Percentiles rank a stretch among this genome's conserved stretches.
Conservation (phyloP, 2,329 filamentous ascomycete species). For the Xylariales sp. region DNA sequence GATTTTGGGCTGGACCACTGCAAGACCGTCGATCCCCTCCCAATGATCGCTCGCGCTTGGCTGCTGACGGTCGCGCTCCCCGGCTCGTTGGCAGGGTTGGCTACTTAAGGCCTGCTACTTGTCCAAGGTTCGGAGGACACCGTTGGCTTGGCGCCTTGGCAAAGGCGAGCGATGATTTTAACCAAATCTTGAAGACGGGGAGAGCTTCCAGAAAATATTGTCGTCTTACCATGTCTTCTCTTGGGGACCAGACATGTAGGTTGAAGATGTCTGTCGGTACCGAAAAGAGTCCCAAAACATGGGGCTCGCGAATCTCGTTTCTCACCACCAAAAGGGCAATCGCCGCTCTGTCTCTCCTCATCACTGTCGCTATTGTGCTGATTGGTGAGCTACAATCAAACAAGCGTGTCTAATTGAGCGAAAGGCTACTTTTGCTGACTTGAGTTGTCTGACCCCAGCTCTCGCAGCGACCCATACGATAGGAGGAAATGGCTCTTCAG, state of each 20-base stretch:
- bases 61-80: too few species aligned
- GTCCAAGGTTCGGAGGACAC: too few species aligned
- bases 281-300: slow-evolving; percentile 6
- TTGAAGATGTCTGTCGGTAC: background rate
- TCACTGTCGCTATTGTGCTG: slow-evolving; percentile 3
- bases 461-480: slow-evolving; percentile 2
- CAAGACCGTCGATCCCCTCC: too few species aligned
- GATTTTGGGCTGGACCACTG: too few species aligned
- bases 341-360: slow-evolving; percentile 5
- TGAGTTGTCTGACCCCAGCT: background rate
- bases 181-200: too few species aligned
- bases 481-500: background rate
- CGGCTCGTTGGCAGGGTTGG: too few species aligned
- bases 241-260: background rate
- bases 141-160: too few species aligned
- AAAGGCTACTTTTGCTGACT: background rate
- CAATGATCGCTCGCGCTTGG: too few species aligned
- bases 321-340: slow-evolving; percentile 10
- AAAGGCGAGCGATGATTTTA: too few species aligned
- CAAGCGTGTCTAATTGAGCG: background rate
- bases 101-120: too few species aligned
- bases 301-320: slow-evolving; percentile 9
- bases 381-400: slow-evolving; percentile 11
- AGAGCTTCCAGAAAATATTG: too few species aligned
- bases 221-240: background rate